Percentiles rank a stretch among this genome's conserved stretches.
Evolutionary conservation across 1,284 basidiomycete species (phyloP).

Genomic region (Paramarasmius palmivorus): DNA sequence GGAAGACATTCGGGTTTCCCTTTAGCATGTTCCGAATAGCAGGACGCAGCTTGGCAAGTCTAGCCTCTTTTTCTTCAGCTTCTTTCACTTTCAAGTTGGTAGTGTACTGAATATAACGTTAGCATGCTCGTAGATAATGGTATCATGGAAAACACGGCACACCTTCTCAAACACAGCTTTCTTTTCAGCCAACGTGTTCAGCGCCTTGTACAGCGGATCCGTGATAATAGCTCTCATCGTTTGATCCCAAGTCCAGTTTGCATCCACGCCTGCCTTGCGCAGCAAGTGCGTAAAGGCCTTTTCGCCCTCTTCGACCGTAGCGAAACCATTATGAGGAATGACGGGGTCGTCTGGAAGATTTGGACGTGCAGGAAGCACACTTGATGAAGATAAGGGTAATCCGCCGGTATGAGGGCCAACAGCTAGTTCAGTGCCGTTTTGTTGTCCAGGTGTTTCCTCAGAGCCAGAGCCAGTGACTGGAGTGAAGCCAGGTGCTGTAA

Average conservation of each 20-base stretch:
- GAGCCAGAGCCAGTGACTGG: conserved; percentile 40
- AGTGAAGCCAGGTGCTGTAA: conserved; percentile 43
- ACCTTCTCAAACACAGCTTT: conserved; percentile 93
- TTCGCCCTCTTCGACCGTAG: conserved; percentile 87
- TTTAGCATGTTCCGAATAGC: conserved; percentile 82
- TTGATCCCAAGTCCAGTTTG: conserved; percentile 96
- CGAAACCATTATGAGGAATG: conserved; percentile 87
- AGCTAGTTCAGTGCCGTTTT: conserved; percentile 47
- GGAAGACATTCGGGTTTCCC: conserved; percentile 82
- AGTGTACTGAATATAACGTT: conserved; percentile 58
- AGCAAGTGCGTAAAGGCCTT: conserved; percentile 91
- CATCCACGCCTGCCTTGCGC: conserved; percentile 85
- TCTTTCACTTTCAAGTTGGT: conserved; percentile 63
- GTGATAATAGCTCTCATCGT: conserved; percentile 98
- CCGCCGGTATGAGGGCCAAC: conserved; percentile 52
- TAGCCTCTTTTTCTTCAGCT: conserved; percentile 76
- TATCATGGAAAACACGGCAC: conserved; percentile 21
- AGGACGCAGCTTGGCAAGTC: conserved; percentile 81
- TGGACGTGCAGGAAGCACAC: conserved; percentile 69
- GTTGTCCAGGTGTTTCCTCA: conserved; percentile 41
- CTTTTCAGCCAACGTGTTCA: conserved; percentile 93
- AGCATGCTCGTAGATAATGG: background rate
- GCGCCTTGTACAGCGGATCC: conserved; percentile 94
- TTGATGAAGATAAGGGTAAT: conserved; percentile 57
- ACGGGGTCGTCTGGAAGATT: conserved; percentile 82